Base-by-base conservation (phyloP, 495 filamentous ascomycete genomes). In the Physcia stellaris region DNA sequence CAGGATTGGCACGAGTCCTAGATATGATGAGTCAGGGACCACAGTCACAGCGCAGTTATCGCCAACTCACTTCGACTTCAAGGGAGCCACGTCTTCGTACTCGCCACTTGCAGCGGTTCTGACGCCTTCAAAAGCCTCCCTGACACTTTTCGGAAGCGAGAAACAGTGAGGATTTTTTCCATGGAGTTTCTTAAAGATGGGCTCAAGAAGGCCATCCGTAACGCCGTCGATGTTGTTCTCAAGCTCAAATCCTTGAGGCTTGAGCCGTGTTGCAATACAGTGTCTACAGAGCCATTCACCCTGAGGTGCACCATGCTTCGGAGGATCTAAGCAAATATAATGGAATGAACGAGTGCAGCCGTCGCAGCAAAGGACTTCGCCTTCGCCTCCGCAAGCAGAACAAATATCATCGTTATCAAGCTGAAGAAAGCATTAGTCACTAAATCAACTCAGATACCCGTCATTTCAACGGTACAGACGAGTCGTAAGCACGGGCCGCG, bases 361-460 rank as follows among this genome's bases (percentile, higher is more conserved):
- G 57, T 96, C 90, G 56, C 90, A 98, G 60, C 88, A 94, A 41
- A 96, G 62, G 19, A 98, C 64, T 37, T 79, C 67, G n/a, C 90
- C 90, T 37, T 72, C 78, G 28, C 76, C 75, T 47, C 77, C 73
- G 58, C 90, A 98, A 7, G 84, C 68, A 34, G 72, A 69, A 60
- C 90, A 98, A 49, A 78, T 75, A 48, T 98, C 90, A 46, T 85
- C 81, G 53, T 94, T 94, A 34, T 92, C 81, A 48, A 80, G 72
- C 62, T 76, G 63, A 38, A 49, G 43, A 27, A 37, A 41, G 19
- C 18, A 32, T 45, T 32, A 46, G 41, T 34, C 27, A 35, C 35
- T 26, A n/a, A n/a, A n/a, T n/a, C n/a, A n/a, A n/a, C n/a, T n/a
- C n/a, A n/a, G n/a, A n/a, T n/a, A n/a, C n/a, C n/a, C n/a, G n/a